These are phyloP conservation scores for Porphyrellus cyaneotinctus DNA, from an alignment of 768 basidiomycete species.

Conservation along the genomic window DNA sequence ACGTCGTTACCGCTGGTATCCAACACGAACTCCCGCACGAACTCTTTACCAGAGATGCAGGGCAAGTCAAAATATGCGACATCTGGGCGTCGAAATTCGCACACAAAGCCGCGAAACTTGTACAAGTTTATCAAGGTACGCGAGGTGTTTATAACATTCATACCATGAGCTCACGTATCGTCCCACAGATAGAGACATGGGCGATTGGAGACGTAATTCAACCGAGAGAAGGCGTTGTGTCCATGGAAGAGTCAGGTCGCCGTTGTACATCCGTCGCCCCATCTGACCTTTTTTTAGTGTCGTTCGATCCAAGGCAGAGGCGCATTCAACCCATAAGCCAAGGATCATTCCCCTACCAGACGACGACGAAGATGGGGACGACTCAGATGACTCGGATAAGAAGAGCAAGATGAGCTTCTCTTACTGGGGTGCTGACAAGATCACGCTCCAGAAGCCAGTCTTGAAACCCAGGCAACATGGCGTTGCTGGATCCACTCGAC, in stretches of 20 bases:
- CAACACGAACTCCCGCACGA: constrained; percentile 62
- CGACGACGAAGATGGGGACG: constrained; percentile 54
- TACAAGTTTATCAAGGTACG: constrained; percentile 89
- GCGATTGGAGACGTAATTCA: constrained; percentile 72
- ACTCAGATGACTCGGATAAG: constrained; percentile 82
- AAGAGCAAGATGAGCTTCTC: constrained; percentile 94
- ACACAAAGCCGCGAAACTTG: constrained; percentile 83
- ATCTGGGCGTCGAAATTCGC: constrained; percentile 67
- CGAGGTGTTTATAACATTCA: constrained; percentile 3
- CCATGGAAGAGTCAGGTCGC: constrained; percentile 82
- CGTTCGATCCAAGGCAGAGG: constrained; percentile 64
- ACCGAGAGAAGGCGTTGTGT: constrained; percentile 74
- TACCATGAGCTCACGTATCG: constrained; percentile 3
- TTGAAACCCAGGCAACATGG: constrained; percentile 43
- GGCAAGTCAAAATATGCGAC: constrained; percentile 84
- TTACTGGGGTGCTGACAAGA: constrained; percentile 90
- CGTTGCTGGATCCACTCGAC: constrained; percentile 35
- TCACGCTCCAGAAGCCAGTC: constrained; percentile 78
- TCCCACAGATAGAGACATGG: constrained; percentile 82
- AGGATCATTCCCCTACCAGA: constrained; percentile 66
- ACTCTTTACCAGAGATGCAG: constrained; percentile 78
- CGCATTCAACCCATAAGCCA: constrained; percentile 54
- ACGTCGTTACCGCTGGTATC: constrained; percentile 79
- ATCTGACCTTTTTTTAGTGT: constrained; percentile 44
- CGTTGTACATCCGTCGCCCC: neutral